Base-by-base conservation (phyloP, 768 basidiomycete species). In the Psilocybe subaeruginosa region DNA sequence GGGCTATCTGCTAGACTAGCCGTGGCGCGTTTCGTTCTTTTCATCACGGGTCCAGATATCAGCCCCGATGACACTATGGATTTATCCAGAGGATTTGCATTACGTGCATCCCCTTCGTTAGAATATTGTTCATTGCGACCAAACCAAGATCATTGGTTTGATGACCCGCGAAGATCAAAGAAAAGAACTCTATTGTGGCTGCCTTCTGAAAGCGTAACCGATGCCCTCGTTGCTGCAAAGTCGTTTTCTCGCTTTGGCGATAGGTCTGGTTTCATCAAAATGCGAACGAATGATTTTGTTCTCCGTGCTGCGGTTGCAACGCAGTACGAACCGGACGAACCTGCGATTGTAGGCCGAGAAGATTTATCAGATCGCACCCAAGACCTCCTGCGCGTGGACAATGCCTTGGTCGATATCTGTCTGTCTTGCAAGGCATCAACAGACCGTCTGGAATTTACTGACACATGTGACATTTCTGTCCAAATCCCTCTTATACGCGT, bases 11-110 rank as follows among this genome's bases (percentile, higher is more conserved):
- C 81, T 23, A 83, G 87, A 30, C 19, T 89, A 35, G 81, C 91
- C 0, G 64, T 95, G 47, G 83, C 80, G 1, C 83, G 84, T 37
- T 76, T 91, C 49, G 85, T 88, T 29, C 68, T 91, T 8, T 86
- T 92, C 59, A 70, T 94, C 54, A 91, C 92, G 6, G 85, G 89
- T n/a, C 83, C 83, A 37, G 95, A 97, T 70, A 80, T 95, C 56
- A 93, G 93, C 63, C 92, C 92, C 0, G 74, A 80, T 0, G 90
- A 90, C 56, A 81, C 82, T 41, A 72, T 84, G 57, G 85, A 85
- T 48, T 77, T 92, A 11, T 88, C 85, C 3, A 84, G 92, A 30
- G 93, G 93, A 3, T 72, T 92, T 58, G 85, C 87, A 2, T 68
- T 87, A 30, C 82, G 82, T 23, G 85, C 82, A 0, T 77, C 85